Evolutionary conservation across 2,329 filamentous ascomycete genomes (phyloP), one percentile per base, ranked within the genome.

Genomic region (Penicillium brevicompactum): DNA sequence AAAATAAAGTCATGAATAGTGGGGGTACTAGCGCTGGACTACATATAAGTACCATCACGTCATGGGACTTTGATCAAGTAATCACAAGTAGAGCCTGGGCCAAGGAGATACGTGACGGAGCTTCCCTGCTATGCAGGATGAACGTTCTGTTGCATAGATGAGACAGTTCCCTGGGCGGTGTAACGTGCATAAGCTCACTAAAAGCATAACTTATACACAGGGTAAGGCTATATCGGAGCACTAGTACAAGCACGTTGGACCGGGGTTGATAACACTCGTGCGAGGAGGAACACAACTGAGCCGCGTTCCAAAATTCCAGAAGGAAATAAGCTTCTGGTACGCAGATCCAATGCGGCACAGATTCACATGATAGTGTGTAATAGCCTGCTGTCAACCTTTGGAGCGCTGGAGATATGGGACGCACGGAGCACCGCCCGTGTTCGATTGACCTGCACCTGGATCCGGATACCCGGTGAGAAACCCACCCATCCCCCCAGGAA

Each of bases 291-390:
- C 24, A 27, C 24, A 27, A 27, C 5, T 4, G 24, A 27, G 24
- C 5, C 8, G 24, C 8, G 18, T 44, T 52, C 46, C 5, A 18
- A 21, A 43, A 27, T 31, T 44, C 31, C 16, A 53, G 44, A 56
- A 48, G n/a, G 5, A 53, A 21, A 24, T 49, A 53, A 52, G 49
- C 43, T 52, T 56, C 30, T 55, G 16, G 42, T 27, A 27, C 24
- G 24, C 24, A 27, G 24, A 27, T 27, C 24, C 24, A 27, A 8
- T 27, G 24, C 24, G 11, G 34, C 14, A n/a, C 34, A 22, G 16
- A 13, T 34, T 18, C 18, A n/a, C 14, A 47, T 14, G n/a, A 18
- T 41, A 8, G 16, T 41, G n/a, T 16, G n/a, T 41, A 41, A 41
- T 41, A 41, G 18, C 38, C 14, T 18, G 18, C n/a, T 21, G 38